phyloP scores from a whole-genome alignment of 1,284 basidiomycete species.

The Fomitopsis palustris region DNA sequence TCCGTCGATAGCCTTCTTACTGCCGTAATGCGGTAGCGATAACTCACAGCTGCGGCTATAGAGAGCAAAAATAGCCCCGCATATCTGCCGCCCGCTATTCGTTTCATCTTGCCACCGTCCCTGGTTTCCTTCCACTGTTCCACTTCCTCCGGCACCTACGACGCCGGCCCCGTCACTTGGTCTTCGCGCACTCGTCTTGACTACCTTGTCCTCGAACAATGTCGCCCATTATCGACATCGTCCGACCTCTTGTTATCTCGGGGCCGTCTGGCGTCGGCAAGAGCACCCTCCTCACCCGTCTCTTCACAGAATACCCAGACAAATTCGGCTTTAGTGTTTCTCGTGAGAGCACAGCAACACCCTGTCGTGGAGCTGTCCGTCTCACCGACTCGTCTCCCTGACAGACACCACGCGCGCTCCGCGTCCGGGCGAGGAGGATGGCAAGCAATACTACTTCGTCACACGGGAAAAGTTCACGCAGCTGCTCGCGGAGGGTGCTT shows the following conservation, averaged over 20 bases:
- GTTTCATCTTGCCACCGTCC: not conserved
- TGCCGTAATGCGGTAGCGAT: not conserved
- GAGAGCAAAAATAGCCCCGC: not conserved
- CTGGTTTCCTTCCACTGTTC: not conserved
- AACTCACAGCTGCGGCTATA: not conserved
- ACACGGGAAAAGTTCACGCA: conserved; percentile 55
- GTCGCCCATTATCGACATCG: conserved; percentile 31
- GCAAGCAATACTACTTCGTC: conserved; percentile 80
- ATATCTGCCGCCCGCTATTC: not conserved
- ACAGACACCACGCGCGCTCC: conserved; percentile 91
- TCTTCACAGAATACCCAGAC: conserved; percentile 83
- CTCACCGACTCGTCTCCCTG: conserved; percentile 10
- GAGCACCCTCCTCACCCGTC: conserved; percentile 83
- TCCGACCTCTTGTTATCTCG: conserved; percentile 70
- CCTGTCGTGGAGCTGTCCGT: not conserved
- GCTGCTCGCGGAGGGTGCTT: conserved; percentile 59
- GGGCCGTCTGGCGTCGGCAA: conserved; percentile 94
- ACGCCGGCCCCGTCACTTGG: conserved; percentile 5
- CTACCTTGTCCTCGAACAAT: conserved; percentile 13
- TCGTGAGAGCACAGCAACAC: conserved; percentile 51
- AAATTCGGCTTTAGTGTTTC: conserved; percentile 94
- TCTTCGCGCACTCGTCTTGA: conserved; percentile 11
- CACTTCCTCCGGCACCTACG: not conserved
- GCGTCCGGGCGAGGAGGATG: conserved; percentile 80
- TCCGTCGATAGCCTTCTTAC: not conserved